Conservation (phyloP, 2,329 filamentous ascomycete species). For the Aspergillus sp. region DNA sequence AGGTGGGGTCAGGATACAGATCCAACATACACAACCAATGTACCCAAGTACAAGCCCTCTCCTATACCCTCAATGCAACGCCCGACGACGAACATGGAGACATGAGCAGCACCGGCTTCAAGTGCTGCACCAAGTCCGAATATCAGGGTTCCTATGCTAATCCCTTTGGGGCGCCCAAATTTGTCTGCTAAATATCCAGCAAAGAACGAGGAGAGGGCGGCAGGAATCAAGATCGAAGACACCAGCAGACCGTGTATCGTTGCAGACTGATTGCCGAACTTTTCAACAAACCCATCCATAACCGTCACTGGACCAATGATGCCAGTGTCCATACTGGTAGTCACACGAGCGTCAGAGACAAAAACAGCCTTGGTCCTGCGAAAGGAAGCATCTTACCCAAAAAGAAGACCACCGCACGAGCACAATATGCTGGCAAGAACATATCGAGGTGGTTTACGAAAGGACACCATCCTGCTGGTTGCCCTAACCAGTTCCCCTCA, state of each 20-base stretch:
- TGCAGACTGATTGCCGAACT: slow-evolving; percentile 53
- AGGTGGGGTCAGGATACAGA: neutral
- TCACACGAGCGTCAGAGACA: neutral
- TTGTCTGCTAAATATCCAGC: slow-evolving; percentile 55
- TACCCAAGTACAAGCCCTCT: slow-evolving; percentile 59
- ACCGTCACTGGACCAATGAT: slow-evolving; percentile 60
- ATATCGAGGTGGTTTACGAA: slow-evolving; percentile 18
- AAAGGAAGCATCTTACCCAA: slow-evolving; percentile 13
- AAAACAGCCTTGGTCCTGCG: neutral
- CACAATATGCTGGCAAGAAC: slow-evolving; percentile 20
- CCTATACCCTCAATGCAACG: slow-evolving; percentile 59
- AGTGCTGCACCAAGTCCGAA: slow-evolving; percentile 56
- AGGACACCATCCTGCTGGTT: slow-evolving; percentile 4
- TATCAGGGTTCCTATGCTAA: slow-evolving; percentile 52
- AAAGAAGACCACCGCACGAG: slow-evolving; percentile 20
- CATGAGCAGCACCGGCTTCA: slow-evolving; percentile 48
- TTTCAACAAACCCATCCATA: slow-evolving; percentile 53
- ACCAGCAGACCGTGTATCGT: slow-evolving; percentile 59
- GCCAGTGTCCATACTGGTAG: slow-evolving; percentile 47
- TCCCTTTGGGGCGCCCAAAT: slow-evolving; percentile 51
- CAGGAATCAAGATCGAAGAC: slow-evolving; percentile 59
- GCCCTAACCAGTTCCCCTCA: neutral
- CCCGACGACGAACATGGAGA: slow-evolving; percentile 57
- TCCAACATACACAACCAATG: slow-evolving; percentile 47
- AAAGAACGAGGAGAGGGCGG: slow-evolving; percentile 57